Evolutionary conservation across 2,329 filamentous ascomycete species (phyloP).

Genomic region (Pseudogymnoascus sp.): DNA sequence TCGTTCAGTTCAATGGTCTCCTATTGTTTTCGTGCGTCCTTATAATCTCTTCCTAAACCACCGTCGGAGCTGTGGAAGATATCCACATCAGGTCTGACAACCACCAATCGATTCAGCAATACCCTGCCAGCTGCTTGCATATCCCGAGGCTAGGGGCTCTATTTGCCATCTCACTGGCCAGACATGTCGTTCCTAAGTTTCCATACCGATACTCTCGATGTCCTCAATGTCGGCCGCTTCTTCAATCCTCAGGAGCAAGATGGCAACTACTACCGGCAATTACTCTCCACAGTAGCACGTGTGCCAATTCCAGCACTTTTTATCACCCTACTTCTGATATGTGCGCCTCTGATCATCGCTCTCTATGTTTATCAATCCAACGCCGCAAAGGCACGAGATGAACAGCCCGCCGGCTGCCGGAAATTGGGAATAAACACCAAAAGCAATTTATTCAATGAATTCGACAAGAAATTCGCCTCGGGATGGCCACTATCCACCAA

Average conservation of each 20-base stretch:
- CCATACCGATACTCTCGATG: background rate
- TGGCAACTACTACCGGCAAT: slow-evolving; percentile 23
- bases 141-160: background rate
- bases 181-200: background rate
- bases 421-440: slow-evolving; percentile 41
- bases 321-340: slow-evolving; percentile 25
- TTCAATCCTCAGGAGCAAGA: slow-evolving; percentile 19
- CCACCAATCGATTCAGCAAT: background rate
- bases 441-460: slow-evolving; percentile 50
- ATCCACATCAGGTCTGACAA: background rate
- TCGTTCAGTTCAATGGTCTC: background rate
- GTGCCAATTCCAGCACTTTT: slow-evolving; percentile 27
- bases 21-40: background rate
- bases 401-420: slow-evolving; percentile 41
- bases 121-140: background rate
- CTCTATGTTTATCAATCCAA: slow-evolving; percentile 28
- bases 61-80: background rate
- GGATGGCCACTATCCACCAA: slow-evolving; percentile 30
- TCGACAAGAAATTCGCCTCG: slow-evolving; percentile 40
- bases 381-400: slow-evolving; percentile 23
- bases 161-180: background rate
- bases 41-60: background rate
- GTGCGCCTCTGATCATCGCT: slow-evolving; percentile 26
- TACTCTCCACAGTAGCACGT: slow-evolving; percentile 21
- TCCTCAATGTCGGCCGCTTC: background rate